phyloP scores from a whole-genome alignment of 805 yeast genomes.

The Suhomyces faveliae region DNA sequence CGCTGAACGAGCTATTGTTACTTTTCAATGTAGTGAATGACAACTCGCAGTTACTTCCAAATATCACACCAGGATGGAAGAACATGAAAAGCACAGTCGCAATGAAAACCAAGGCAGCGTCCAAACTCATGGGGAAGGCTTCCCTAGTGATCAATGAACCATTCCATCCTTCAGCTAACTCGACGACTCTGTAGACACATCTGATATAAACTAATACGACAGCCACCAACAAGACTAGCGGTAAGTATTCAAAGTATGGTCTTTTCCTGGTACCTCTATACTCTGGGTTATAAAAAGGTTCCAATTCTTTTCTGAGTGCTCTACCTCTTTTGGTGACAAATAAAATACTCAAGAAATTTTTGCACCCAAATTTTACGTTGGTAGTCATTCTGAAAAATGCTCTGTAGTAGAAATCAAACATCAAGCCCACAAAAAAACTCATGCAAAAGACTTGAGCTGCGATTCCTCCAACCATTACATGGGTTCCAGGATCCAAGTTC shows the following conservation, averaged over 20 bases:
- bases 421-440: slow-evolving; percentile 54
- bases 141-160: slow-evolving; percentile 58
- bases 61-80: slow-evolving; percentile 64
- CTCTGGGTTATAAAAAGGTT: slow-evolving; percentile 31
- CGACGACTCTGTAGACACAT: slow-evolving; percentile 71
- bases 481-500: slow-evolving; percentile 48
- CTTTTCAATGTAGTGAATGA: background rate
- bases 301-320: slow-evolving; percentile 17
- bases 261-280: slow-evolving; percentile 36
- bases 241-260: slow-evolving; percentile 40
- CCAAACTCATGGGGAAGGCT: slow-evolving; percentile 40
- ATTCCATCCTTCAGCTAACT: slow-evolving; percentile 68
- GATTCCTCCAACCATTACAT: slow-evolving; percentile 75
- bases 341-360: slow-evolving; percentile 17
- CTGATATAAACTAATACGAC: slow-evolving; percentile 59
- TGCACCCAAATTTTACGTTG: slow-evolving; percentile 23
- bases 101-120: slow-evolving; percentile 28
- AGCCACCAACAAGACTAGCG: slow-evolving; percentile 45
- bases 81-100: slow-evolving; percentile 24
- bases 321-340: slow-evolving; percentile 22
- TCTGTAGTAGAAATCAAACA: slow-evolving; percentile 45
- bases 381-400: slow-evolving; percentile 32
- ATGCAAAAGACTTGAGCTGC: slow-evolving; percentile 74
- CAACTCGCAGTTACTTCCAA: slow-evolving; percentile 35
- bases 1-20: background rate